phyloP scores from a whole-genome alignment of 176 grass and related monocot genomes.

The Secale cereale region DNA sequence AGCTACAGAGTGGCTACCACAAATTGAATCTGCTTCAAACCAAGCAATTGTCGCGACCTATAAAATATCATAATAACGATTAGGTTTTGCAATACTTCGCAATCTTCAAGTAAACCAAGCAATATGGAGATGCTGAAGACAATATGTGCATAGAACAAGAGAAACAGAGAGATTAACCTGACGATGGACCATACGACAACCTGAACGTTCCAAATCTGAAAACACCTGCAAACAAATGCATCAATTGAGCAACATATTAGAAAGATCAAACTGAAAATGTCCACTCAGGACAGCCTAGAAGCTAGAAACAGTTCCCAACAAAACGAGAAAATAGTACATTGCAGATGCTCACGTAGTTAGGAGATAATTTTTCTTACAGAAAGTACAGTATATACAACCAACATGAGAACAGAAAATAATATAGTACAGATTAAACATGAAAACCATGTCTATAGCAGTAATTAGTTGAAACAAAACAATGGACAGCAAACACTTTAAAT shows the following conservation, averaged over 20 bases:
- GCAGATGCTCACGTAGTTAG: background rate
- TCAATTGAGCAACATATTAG: conserved; percentile 3
- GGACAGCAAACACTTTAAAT: background rate
- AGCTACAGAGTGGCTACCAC: conserved; percentile 90
- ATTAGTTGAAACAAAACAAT: background rate
- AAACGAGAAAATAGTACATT: background rate
- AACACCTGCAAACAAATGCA: conserved; percentile 74
- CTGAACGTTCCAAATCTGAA: conserved; percentile 96
- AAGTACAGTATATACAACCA: background rate
- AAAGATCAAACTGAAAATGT: background rate
- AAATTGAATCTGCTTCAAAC: conserved; percentile 99
- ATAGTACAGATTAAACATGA: background rate
- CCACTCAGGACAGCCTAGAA: background rate
- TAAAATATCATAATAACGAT: conserved; percentile 14
- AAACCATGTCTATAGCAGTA: background rate
- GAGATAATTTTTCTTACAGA: background rate
- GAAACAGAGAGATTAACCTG: conserved; percentile 49
- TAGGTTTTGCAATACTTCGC: background rate
- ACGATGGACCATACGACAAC: conserved; percentile 91
- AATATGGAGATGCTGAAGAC: background rate
- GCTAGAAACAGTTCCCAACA: background rate
- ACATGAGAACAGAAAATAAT: background rate
- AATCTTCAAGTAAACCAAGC: background rate
- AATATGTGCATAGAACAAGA: background rate
- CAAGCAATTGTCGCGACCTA: conserved; percentile 98